Percentiles rank a stretch among this genome's conserved stretches.
Conservation (phyloP, 2,329 filamentous ascomycete species). For the Colletotrichum liaoningense region DNA sequence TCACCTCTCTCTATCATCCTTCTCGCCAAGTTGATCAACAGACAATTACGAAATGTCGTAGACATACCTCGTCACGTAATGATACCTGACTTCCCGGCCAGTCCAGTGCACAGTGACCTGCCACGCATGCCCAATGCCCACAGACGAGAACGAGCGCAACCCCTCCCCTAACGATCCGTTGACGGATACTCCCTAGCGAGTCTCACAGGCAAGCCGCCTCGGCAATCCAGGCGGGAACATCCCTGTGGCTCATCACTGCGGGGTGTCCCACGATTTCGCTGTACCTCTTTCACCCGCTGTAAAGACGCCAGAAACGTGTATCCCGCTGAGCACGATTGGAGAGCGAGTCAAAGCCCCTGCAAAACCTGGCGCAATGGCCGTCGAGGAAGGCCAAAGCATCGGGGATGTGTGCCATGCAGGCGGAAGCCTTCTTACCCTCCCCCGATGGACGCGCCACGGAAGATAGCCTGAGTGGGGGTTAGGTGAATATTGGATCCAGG, state of each 20-base stretch:
- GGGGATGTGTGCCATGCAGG: background rate
- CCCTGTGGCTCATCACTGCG: background rate
- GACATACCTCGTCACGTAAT: background rate
- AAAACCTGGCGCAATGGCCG: background rate
- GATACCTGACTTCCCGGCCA: background rate
- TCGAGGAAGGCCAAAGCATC: background rate
- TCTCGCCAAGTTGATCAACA: background rate
- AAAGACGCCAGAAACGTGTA: slow-evolving; percentile 13
- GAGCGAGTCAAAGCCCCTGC: slow-evolving; percentile 5
- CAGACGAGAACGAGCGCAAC: background rate
- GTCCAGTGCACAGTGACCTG: background rate
- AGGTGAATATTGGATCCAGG: background rate
- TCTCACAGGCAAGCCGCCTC: background rate
- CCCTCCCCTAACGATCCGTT: background rate
- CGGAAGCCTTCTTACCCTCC: too few relatives aligned
- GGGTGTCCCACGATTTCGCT: background rate
- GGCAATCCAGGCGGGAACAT: background rate
- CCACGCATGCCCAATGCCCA: background rate
- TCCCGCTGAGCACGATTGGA: background rate
- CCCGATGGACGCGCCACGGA: slow-evolving; percentile 1
- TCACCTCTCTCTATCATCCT: too few relatives aligned
- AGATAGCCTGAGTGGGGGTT: background rate
- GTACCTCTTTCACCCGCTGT: background rate
- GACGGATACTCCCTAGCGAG: background rate
- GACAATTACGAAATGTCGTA: background rate